Evolutionary conservation across 2,329 filamentous ascomycete species (phyloP).

Genomic region (Trematosphaeria pertusa): DNA sequence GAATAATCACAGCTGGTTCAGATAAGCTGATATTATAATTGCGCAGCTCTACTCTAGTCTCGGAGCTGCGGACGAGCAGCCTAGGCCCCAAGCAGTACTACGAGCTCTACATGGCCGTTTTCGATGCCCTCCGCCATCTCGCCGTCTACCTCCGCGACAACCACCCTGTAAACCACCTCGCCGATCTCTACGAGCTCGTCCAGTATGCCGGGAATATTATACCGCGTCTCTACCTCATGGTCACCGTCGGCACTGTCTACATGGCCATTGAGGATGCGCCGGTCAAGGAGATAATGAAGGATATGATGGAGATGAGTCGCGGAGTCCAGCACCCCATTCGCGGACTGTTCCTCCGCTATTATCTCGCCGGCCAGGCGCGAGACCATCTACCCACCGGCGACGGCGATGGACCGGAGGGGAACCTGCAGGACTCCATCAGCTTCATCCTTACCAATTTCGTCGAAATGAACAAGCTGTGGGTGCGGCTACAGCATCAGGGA

Average conservation of each 20-base stretch:
- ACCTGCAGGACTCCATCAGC: conserved; percentile 95
- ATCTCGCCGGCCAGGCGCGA: conserved; percentile 91
- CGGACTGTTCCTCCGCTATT: conserved; percentile 94
- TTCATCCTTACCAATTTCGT: conserved; percentile 99
- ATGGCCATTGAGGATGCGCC: conserved; percentile 98
- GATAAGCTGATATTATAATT: too few relatives aligned
- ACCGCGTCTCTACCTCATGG: conserved; percentile 96
- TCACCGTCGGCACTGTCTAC: conserved; percentile 98
- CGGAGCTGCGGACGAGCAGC: conserved; percentile 96
- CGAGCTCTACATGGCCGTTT: conserved; percentile 99
- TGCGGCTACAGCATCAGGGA: conserved; percentile 94
- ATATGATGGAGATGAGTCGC: conserved; percentile 99
- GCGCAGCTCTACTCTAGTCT: conserved; percentile 90
- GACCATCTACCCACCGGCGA: conserved; percentile 83
- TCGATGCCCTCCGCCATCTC: conserved; percentile 95
- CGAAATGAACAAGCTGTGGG: conserved; percentile 99
- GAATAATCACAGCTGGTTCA: too few relatives aligned
- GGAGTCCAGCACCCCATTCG: conserved; percentile 97
- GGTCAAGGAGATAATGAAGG: conserved; percentile 99
- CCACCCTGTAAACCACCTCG: conserved; percentile 96
- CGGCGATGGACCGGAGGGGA: conserved; percentile 91
- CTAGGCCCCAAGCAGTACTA: conserved; percentile 99
- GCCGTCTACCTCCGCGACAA: conserved; percentile 97
- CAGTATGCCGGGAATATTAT: conserved; percentile 99
- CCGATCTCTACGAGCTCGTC: conserved; percentile 96